Percentiles rank a stretch among this genome's conserved stretches.
Conservation (phyloP, 2,329 filamentous ascomycete species). For the Talaromyces atroroseus region DNA sequence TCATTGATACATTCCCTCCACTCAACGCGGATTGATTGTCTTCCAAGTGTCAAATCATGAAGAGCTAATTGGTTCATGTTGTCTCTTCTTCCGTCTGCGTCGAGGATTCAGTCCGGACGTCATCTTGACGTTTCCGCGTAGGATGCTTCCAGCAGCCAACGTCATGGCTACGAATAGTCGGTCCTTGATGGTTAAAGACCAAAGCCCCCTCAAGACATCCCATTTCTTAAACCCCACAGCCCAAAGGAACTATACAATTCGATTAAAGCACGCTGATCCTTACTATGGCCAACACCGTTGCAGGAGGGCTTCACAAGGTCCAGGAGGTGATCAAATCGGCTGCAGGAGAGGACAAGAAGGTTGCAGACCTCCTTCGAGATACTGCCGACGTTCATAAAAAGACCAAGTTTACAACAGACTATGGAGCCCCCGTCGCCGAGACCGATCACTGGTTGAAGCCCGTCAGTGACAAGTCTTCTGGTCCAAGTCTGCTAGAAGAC, state of each 20-base stretch:
- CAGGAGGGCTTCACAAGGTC: conserved; percentile 26
- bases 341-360: conserved; percentile 44
- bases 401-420: conserved; percentile 67
- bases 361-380: conserved; percentile 55
- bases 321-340: conserved; percentile 23
- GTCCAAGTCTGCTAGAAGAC: conserved; percentile 67
- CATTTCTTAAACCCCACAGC: too few species aligned
- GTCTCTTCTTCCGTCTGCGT: background rate
- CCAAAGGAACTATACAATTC: background rate
- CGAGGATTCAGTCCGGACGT: background rate
- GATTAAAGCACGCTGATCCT: background rate
- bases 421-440: conserved; percentile 65
- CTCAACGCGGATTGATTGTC: background rate
- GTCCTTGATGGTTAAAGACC: background rate
- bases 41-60: too few species aligned
- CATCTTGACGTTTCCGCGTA: background rate
- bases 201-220: background rate
- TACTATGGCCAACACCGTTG: conserved; percentile 24
- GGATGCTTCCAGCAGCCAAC: background rate
- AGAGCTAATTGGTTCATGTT: background rate
- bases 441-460: conserved; percentile 74
- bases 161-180: background rate
- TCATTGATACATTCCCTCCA: background rate
- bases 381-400: conserved; percentile 56
- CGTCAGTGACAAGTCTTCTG: conserved; percentile 56